Evolutionary conservation across 1,284 basidiomycete species (phyloP).

Genomic region (Porphyrellus sp.): DNA sequence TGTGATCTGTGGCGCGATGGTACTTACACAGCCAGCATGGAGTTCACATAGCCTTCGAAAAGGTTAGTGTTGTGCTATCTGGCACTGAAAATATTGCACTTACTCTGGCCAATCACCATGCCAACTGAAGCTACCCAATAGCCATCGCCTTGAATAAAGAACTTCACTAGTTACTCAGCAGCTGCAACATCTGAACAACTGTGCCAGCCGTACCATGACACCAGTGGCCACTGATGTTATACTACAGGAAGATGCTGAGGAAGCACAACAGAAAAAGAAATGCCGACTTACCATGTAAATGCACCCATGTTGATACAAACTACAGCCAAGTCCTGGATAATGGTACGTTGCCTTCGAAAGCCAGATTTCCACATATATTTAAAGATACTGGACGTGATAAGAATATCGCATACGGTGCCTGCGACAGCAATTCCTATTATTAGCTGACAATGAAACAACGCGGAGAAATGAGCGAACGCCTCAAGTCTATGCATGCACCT

Average conservation of each 20-base stretch:
- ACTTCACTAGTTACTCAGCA: not conserved
- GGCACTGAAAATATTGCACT: not conserved
- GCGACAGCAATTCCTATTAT: not conserved
- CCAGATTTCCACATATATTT: constrained; percentile 18
- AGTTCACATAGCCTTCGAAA: constrained; percentile 13
- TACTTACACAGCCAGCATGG: constrained; percentile 15
- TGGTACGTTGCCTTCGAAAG: constrained; percentile 5
- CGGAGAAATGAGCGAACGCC: not conserved
- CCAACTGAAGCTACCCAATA: constrained; percentile 8
- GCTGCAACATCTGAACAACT: too few relatives aligned
- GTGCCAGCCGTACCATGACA: not conserved
- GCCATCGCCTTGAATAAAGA: not conserved
- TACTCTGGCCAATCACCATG: constrained; percentile 1
- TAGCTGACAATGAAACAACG: not conserved
- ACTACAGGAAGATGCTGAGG: not conserved
- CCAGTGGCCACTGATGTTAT: not conserved
- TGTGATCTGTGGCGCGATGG: not conserved
- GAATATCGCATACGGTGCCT: constrained; percentile 6
- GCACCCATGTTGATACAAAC: constrained; percentile 7
- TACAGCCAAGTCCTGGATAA: constrained; percentile 7
- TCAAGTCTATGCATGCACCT: not conserved
- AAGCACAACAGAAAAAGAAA: not conserved
- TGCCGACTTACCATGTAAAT: constrained; percentile 8
- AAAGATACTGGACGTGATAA: constrained; percentile 6
- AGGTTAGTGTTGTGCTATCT: not conserved